phyloP scores from a whole-genome alignment of 345 rosid species.

The Abelmoschus esculentus region DNA sequence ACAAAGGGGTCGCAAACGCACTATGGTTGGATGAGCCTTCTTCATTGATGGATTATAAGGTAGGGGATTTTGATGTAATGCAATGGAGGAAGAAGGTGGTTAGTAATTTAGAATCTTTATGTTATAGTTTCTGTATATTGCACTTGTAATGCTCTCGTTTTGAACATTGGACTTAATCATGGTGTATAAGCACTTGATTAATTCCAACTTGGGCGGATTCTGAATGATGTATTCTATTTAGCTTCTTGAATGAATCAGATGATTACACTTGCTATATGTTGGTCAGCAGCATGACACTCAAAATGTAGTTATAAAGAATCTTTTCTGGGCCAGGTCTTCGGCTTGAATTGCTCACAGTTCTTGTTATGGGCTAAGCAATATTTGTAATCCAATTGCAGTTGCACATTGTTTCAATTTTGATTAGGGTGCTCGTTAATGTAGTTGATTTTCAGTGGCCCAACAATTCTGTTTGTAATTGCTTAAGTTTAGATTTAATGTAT shows the following conservation, averaged over 20 bases:
- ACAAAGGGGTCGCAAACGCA: slow-evolving; percentile 88
- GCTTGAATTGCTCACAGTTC: too few relatives aligned
- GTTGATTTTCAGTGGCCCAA: too few relatives aligned
- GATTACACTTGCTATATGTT: background rate
- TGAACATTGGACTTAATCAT: background rate
- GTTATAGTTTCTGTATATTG: slow-evolving; percentile 1
- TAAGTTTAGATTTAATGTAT: too few relatives aligned
- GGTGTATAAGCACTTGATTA: background rate
- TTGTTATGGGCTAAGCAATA: too few relatives aligned
- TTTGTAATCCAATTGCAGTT: too few relatives aligned
- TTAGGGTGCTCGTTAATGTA: too few relatives aligned
- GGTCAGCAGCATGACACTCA: too few relatives aligned
- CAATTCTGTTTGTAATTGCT: too few relatives aligned
- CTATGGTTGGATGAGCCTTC: slow-evolving; percentile 72
- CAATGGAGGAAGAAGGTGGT: background rate
- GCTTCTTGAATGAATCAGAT: background rate
- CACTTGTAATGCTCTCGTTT: background rate
- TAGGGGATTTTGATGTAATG: background rate
- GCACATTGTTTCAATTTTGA: too few relatives aligned
- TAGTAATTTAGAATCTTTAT: background rate
- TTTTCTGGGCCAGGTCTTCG: too few relatives aligned
- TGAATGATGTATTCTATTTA: background rate
- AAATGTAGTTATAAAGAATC: too few relatives aligned
- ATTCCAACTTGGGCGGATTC: background rate
- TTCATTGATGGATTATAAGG: background rate